phyloP scores from a whole-genome alignment of 2,329 filamentous ascomycete species.

The Penicillium sp. region DNA sequence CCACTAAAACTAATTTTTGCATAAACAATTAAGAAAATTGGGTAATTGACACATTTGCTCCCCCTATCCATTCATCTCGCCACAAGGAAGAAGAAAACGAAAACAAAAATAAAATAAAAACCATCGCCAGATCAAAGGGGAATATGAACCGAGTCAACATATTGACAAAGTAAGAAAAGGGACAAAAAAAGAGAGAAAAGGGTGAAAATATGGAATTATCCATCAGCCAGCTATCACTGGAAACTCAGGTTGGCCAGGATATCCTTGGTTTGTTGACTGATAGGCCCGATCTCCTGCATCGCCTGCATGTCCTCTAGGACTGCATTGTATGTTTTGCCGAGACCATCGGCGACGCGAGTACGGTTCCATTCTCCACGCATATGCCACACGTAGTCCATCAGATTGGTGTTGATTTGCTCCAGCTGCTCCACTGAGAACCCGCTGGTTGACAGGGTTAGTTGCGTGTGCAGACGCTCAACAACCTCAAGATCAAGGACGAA shows the following conservation, averaged over 20 bases:
- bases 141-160: slow-evolving; percentile 13
- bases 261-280: slow-evolving; percentile 38
- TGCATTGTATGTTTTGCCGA: slow-evolving; percentile 72
- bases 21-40: slow-evolving; percentile 7
- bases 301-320: slow-evolving; percentile 58
- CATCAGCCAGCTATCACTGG: slow-evolving; percentile 8
- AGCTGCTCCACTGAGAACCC: slow-evolving; percentile 89
- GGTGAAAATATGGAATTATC: background rate
- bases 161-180: slow-evolving; percentile 19
- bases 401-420: slow-evolving; percentile 83
- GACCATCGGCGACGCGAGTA: slow-evolving; percentile 63
- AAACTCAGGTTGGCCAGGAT: slow-evolving; percentile 28
- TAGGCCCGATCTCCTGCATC: slow-evolving; percentile 46
- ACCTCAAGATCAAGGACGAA: slow-evolving; percentile 49
- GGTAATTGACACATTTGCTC: slow-evolving; percentile 13
- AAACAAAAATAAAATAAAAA: background rate
- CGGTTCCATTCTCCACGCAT: slow-evolving; percentile 80
- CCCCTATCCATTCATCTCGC: slow-evolving; percentile 7
- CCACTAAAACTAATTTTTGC: slow-evolving; percentile 1
- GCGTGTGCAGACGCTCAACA: slow-evolving; percentile 59
- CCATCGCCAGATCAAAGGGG: slow-evolving; percentile 7
- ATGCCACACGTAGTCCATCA: slow-evolving; percentile 90
- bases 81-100: background rate
- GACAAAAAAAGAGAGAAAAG: slow-evolving; percentile 9
- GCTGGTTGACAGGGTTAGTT: slow-evolving; percentile 66